Base-by-base conservation (phyloP, 1,284 basidiomycete genomes). In the Prillingera fragicola region DNA sequence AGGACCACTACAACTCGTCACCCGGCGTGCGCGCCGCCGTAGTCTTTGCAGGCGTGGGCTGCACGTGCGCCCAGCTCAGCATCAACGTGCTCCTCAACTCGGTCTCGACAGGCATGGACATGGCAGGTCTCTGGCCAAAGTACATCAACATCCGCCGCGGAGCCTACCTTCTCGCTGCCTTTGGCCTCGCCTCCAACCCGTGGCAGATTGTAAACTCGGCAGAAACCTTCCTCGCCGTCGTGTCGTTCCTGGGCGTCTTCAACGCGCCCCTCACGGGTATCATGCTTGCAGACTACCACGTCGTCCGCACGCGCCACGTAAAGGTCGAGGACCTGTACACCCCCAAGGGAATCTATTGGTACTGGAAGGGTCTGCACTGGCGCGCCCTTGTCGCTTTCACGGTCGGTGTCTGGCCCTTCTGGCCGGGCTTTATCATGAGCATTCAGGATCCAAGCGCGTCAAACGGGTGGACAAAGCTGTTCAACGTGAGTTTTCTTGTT, bases 111-210 rank as follows among this genome's bases (percentile, higher is more conserved):
- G 63, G 57, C 6, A 62, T 61, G 49, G 60, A 62, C 43, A 50
- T 60, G 39, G 54, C 57, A 15, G 53, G 54, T 21, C 35, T 60
- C 8, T 52, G 43, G 39, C 58, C 58, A 7, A 50, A 41, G 23
- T 75, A 63, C 48, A 60, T 75, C 57, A 71, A 72, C 57, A 73
- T 73, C 40, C 61, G 65, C 3, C 62, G 73, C 18, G 71, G 70
- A 3, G 51, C 57, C 0, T 57, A 65, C 32, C 43, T 72, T 15
- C 54, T 60, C 12, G 59, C 59, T 2, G 50, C 59, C 9, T 29
- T 56, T 23, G 68, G 62, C 26, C 53, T 72, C 27, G 60, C 57
- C 25, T 59, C 62, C 39, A 65, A 64, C 48, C 70, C 72, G 14
- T 74, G 71, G 71, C 54, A 67, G 49, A 54, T 73, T 33, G 50